Percentiles rank a stretch among this genome's conserved stretches.
Conservation (phyloP, 179 eudicot species). For the Camellia oleifera region DNA sequence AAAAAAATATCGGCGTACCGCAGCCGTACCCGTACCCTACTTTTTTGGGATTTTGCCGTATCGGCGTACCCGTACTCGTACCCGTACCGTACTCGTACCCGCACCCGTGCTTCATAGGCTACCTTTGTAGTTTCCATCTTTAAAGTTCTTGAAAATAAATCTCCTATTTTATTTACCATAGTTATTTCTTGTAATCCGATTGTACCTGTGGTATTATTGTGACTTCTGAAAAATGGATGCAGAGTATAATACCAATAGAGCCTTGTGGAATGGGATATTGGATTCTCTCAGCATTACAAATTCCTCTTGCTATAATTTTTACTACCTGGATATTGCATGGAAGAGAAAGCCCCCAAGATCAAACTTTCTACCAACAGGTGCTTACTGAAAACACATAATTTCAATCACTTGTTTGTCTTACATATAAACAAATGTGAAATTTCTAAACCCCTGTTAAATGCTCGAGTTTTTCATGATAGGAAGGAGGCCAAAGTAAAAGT, state of each 20-base stretch:
- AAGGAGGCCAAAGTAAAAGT: conserved; percentile 7
- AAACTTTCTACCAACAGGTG: conserved; percentile 28
- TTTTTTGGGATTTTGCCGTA: too few relatives aligned
- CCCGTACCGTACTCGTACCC: too few relatives aligned
- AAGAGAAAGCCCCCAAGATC: conserved; percentile 18
- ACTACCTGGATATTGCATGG: conserved; percentile 41
- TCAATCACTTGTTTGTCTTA: background rate
- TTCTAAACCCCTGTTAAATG: background rate
- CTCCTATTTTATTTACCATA: too few relatives aligned
- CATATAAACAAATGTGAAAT: background rate
- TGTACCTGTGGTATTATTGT: background rate
- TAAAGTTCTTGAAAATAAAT: too few relatives aligned
- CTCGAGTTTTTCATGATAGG: conserved; percentile 24
- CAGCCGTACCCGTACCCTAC: too few relatives aligned
- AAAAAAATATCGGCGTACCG: too few relatives aligned
- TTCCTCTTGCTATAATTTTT: conserved; percentile 49
- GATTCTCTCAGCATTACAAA: conserved; percentile 46
- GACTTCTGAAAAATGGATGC: conserved; percentile 1
- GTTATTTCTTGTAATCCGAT: background rate
- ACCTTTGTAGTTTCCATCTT: too few relatives aligned
- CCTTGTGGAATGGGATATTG: conserved; percentile 57
- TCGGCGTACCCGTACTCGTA: too few relatives aligned
- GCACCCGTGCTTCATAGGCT: too few relatives aligned
- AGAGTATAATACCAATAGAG: conserved; percentile 42
- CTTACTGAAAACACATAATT: background rate